These are phyloP conservation scores for Pseudohalonectria lignicola DNA, from an alignment of 2,329 filamentous ascomycete species.

Conservation along the genomic window DNA sequence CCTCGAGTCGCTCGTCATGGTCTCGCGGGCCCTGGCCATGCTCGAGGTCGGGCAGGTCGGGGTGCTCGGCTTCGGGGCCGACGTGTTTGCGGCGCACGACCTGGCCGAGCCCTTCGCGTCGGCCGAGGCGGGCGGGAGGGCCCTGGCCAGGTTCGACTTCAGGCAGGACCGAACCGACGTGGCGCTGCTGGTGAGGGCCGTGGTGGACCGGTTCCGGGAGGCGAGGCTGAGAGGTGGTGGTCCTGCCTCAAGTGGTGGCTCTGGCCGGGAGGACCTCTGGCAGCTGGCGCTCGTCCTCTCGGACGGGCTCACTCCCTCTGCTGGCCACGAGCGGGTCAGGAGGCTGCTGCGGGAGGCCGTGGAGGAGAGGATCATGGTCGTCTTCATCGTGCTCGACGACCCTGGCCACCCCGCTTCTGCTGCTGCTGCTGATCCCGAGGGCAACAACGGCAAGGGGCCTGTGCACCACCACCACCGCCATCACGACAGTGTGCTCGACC, in stretches of 20 bases:
- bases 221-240: slow-evolving; percentile 51
- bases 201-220: slow-evolving; percentile 70
- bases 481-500: slow-evolving; percentile 67
- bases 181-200: slow-evolving; percentile 61
- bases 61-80: slow-evolving; percentile 78
- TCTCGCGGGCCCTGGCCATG: slow-evolving; percentile 78
- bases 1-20: slow-evolving; percentile 87
- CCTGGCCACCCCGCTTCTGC: too few relatives aligned
- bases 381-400: slow-evolving; percentile 91
- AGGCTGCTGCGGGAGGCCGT: slow-evolving; percentile 76
- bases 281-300: slow-evolving; percentile 89
- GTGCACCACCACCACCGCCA: neutral
- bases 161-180: slow-evolving; percentile 81
- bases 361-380: slow-evolving; percentile 93
- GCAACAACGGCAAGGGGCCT: slow-evolving; percentile 7
- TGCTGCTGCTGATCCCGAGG: slow-evolving; percentile 21
- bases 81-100: slow-evolving; percentile 75
- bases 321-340: slow-evolving; percentile 71
- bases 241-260: slow-evolving; percentile 12
- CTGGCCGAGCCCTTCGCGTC: slow-evolving; percentile 77
- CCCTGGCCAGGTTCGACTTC: slow-evolving; percentile 79
- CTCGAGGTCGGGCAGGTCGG: slow-evolving; percentile 92
- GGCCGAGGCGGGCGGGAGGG: slow-evolving; percentile 66
- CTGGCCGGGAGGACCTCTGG: slow-evolving; percentile 64
- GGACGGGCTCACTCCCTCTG: slow-evolving; percentile 78